Evolutionary conservation across 148 eudicot species (phyloP), one percentile per base, ranked within the genome.

Genomic region (Cornus suecica): DNA sequence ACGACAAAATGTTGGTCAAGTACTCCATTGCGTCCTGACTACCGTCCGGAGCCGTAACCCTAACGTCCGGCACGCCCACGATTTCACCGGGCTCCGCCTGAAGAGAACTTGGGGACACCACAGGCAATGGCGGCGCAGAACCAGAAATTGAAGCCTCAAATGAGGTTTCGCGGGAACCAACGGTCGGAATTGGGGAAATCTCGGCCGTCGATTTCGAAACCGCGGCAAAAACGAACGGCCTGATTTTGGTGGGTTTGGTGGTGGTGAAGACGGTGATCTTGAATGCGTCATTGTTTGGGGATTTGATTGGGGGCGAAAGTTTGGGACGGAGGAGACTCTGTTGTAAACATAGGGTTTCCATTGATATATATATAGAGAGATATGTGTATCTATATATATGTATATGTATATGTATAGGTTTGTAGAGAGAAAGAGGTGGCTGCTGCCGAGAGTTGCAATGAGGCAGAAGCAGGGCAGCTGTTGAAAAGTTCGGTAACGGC

Each of bases 31-130:
- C 88, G 25, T 69, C 68, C 31, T 71, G 76, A 18, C 25, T 41
- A 28, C 67, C 81, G 0, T 25, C 41, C 51, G 3, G 69, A 68
- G 2, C 74, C 51, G 3, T 71, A 68, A 2, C 74, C 65, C 25
- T 16, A 15, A 61, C 41, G 13, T 80, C 80, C 8, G 95, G 95
- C 6, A 78, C 83, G 6, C 83, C 90, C 56, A 89, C 91, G 1
- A 87, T 77, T 31, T 62, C 72, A 0, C 98, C 98, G 58, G 88
- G 82, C 61, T 82, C 87, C 30, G 88, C 92, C 77, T 85, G 92
- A 18, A 94, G 76, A 16, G 99, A 89, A 24, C 77, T 83, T 7
- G 90, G 13, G 8, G 88, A 84, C 14, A 84, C 91, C 18, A 70
- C 56, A 24, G 61, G 61, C 10, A 64, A 64, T 7, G 80, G 58